A percentile compares a stretch with the other conserved stretches of the same genome.
phyloP scores from a whole-genome alignment of 192 early-diverging fungal genomes.

The Martensiomyces pterosporus region DNA sequence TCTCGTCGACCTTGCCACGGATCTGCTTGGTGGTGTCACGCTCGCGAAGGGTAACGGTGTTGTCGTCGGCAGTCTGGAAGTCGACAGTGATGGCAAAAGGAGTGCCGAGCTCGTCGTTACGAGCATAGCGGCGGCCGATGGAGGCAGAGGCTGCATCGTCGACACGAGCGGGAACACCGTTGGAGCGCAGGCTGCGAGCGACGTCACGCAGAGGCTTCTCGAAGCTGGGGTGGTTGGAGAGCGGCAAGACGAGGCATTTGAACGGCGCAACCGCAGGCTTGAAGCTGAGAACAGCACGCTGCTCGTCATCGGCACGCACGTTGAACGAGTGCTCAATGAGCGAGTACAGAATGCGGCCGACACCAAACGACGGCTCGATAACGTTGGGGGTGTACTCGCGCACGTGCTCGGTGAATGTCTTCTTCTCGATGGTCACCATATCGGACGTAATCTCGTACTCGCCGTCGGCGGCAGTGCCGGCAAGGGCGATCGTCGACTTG shows the following conservation, averaged over 20 bases:
- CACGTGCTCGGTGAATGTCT: constrained; percentile 54
- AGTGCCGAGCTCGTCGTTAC: constrained; percentile 97
- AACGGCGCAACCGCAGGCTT: constrained; percentile 87
- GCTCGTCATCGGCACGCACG: constrained; percentile 84
- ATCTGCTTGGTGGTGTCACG: constrained; percentile 96
- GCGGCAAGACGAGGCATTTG: constrained; percentile 89
- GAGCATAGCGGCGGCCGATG: constrained; percentile 93
- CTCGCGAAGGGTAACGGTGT: constrained; percentile 92
- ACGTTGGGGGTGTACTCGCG: constrained; percentile 97
- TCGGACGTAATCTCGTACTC: constrained; percentile 39
- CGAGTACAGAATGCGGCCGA: constrained; percentile 95
- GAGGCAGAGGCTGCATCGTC: constrained; percentile 83
- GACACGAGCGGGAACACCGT: constrained; percentile 75
- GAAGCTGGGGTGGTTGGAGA: constrained; percentile 80
- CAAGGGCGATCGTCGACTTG: constrained; percentile 24
- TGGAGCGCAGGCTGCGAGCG: constrained; percentile 67
- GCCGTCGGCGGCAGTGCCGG: constrained; percentile 23
- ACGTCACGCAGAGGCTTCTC: constrained; percentile 58
- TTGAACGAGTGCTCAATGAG: constrained; percentile 94
- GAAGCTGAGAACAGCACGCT: constrained; percentile 87
- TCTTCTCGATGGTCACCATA: constrained; percentile 39
- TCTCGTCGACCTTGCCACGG: constrained; percentile 66
- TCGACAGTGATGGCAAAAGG: constrained; percentile 97
- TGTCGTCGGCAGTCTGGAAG: constrained; percentile 94
- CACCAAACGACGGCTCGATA: constrained; percentile 99